These are phyloP conservation scores for Fusarium ramigenum DNA, from an alignment of 2,329 filamentous ascomycete species.

Conservation along the genomic window DNA sequence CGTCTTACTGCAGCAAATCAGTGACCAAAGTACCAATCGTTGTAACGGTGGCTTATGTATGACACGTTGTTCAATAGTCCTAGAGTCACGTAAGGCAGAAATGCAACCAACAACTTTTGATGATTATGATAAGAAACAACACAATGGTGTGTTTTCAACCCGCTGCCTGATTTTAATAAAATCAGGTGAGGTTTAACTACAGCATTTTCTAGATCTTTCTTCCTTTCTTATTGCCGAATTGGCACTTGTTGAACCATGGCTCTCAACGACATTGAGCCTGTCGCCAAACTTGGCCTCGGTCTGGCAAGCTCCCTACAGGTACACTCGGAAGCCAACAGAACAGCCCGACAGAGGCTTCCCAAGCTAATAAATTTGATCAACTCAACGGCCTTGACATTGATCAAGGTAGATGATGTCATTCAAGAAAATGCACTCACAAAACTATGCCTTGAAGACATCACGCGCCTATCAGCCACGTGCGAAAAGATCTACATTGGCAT, in stretches of 20 bases:
- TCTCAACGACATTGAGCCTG: not conserved
- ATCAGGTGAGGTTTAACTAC: too few relatives aligned
- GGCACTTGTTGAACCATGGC: not conserved
- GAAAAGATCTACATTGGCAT: not conserved
- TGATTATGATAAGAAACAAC: not conserved
- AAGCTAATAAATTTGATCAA: not conserved
- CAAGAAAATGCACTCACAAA: not conserved
- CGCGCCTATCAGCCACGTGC: fast-evolving
- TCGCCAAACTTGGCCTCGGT: not conserved
- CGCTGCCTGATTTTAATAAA: not conserved
- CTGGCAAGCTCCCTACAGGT: not conserved
- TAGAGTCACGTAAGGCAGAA: not conserved
- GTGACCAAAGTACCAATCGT: not conserved
- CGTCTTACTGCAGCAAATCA: not conserved
- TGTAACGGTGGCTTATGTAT: not conserved
- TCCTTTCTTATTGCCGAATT: fast-evolving
- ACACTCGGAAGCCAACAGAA: not conserved
- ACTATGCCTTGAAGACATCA: not conserved
- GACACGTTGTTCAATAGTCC: not conserved
- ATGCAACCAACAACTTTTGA: not conserved
- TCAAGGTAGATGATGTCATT: fast-evolving
- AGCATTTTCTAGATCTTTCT: fast-evolving
- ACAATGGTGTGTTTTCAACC: fast-evolving
- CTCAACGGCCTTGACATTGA: fast-evolving
- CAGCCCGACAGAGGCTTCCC: not conserved